These are phyloP conservation scores for Yamadazyma taylorii DNA, from an alignment of 1,139 yeast species.

Conservation along the genomic window DNA sequence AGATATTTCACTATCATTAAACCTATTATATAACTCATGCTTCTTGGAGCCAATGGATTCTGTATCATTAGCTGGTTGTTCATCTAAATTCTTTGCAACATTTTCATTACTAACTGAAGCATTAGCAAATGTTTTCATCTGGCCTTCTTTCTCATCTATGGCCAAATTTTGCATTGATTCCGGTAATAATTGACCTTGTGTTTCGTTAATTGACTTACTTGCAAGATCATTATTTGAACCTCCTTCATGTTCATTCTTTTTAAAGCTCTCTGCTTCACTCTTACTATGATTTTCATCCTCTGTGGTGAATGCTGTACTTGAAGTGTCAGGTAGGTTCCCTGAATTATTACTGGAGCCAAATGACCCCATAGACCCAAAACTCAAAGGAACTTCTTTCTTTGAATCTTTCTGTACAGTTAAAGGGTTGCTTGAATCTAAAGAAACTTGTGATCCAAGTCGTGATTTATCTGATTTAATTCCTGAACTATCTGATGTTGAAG, in stretches of 20 bases:
- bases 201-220: too few relatives aligned
- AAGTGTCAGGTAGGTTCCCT: conserved; percentile 10
- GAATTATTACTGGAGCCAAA: conserved; percentile 8
- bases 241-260: too few relatives aligned
- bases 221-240: too few relatives aligned
- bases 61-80: neutral
- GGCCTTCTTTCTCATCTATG: too few relatives aligned
- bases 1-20: conserved; percentile 1
- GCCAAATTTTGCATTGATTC: neutral
- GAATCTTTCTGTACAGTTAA: neutral
- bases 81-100: neutral
- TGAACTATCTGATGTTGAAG: neutral
- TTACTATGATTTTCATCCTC: conserved; percentile 9
- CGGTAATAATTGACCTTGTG: neutral
- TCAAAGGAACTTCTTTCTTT: neutral
- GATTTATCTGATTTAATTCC: neutral
- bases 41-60: neutral
- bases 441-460: conserved; percentile 2
- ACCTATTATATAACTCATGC: neutral
- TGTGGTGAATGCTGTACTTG: conserved; percentile 13
- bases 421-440: conserved; percentile 3
- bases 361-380: conserved; percentile 2
- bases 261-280: neutral
- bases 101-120: too few relatives aligned
- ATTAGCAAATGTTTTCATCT: too few relatives aligned